Evolutionary conservation across 371 early-diverging fungal genomes (phyloP), one percentile per base, ranked within the genome.

Genomic region (Mucor piriformis): DNA sequence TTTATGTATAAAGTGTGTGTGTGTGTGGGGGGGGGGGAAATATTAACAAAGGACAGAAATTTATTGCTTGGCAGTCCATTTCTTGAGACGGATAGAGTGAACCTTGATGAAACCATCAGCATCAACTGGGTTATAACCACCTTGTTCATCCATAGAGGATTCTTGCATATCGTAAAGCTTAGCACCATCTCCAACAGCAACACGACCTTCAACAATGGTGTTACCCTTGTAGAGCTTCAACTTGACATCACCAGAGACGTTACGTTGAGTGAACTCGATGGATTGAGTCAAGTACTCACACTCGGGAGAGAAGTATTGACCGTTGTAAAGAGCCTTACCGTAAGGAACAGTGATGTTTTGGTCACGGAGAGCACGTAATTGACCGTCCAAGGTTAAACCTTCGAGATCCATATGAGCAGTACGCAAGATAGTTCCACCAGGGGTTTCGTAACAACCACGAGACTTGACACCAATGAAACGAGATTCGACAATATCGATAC

Each of bases 401-500:
- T 97, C 98, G 21, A 96, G 79, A 74, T 97, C 98, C 59, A 93
- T 86, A 79, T 97, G 98, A 12, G 96, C 96, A 35, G 87, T 87
- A 67, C 93, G 92, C 59, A 97, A 83, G 57, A 97, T 92, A 44
- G 97, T 96, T 52, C 97, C 98, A 51, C 94, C 97, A 50, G 98
- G 98, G 37, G 97, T 95, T 79, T 97, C 98, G 86, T 97, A 97
- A 82, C 97, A 97, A 64, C 96, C 98, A 54, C 97, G 93, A 51
- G 94, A 94, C 85, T 98, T 98, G 84, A 98, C 93, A 57, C 98
- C 98, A 60, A 98, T 95, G 81, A 95, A 98, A 42, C 98, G 90
- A 77, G 95, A 95, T 83, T 98, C 97, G 52, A 98, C 98, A 79
- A 98, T 96, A 73, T 98, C 98, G 60, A 98, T 88, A 73, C 97